Base-by-base conservation (phyloP, 352 stramenopile species). In the Phytophthora crassamura region DNA sequence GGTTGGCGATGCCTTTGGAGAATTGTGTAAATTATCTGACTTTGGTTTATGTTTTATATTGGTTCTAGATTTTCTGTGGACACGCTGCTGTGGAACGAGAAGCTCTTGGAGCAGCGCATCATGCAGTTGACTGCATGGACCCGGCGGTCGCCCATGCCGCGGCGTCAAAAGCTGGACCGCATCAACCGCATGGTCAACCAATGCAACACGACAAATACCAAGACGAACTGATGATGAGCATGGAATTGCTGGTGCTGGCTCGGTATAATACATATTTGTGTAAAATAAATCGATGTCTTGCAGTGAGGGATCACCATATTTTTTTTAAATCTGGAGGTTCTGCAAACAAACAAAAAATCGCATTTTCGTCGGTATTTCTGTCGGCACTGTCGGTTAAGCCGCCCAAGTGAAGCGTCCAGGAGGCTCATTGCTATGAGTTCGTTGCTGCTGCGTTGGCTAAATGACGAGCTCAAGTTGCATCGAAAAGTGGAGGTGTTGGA, bases 111-210 rank as follows among this genome's bases (percentile, higher is more conserved):
- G 50, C 59, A 87, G 38, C 80, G 84, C 12, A 74, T 93, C 20
- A 67, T 86, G 65, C 55, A 89, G 47, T 48, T 93, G 28, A 93
- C 74, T 25, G 74, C 75, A 8, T 92, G 84, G 84, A 90, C 80
- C 5, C 71, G 79, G 18, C 66, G 77, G 10, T 55, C 81, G 16
- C 81, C 80, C 22, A 70, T 84, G 49, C 73, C 81, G 16, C 77
- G 81, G 18, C 77, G 72, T 18, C 79, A 92, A 57, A 86, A 89
- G 49, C 60, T 92, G 36, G 76, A 82, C 34, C 76, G 74, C 56
- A 88, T 92, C 54, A 92, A 92, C 57, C 70, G 64, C 57, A 82
- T 92, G 65, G 51, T 92, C 18, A 90, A 86, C 35, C 63, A 69
- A 54, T 80, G 74, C 84, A 82, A 73, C 64, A 69, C 36, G 72